Base-by-base conservation (phyloP, 129 eudicot genomes). In the Glebionis coronaria region DNA sequence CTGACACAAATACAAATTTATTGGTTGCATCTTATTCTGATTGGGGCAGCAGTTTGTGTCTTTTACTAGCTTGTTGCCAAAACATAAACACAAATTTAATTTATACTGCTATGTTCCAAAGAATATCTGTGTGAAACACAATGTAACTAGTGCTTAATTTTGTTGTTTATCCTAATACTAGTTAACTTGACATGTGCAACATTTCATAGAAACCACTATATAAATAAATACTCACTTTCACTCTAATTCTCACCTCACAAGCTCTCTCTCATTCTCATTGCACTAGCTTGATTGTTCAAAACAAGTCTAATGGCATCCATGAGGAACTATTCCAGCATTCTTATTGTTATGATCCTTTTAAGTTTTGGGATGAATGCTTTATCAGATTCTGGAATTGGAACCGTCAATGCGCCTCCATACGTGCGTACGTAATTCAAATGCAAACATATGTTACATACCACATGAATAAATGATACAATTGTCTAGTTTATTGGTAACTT, bases 31-130 rank as follows among this genome's bases (percentile, higher is more conserved):
- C 54, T 14, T 44, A 18, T 57, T 70, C 19, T 58, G 10, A 46
- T 44, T 27, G 67, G n/a, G 68, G 61, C 69, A 31, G 69, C 76
- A 60, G 23, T 31, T 61, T 71, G 42, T 71, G 47, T 49, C 21
- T 71, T 70, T 31, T 14, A 1, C n/a, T n/a, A n/a, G n/a, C n/a
- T 44, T 15, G 9, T 28, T 57, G 51, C 75, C 28, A 45, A 46
- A 29, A 20, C 25, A 45, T 42, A 61, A 71, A 45, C 13, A 27
- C 10, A 13, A 14, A 9, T 6, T 61, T 18, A 20, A 28, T 45
- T 49, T 11, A 4, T 42, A 12, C 16, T 15, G 46, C 12, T 44
- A 50, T 19, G 50, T 23, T 50, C 12, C n/a, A 61, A 28, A 61
- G 27, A 19, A 42, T 21, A 38, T 72, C 69, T 50, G 50, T 71